Base-by-base conservation (phyloP, 495 filamentous ascomycete species). In the Podospora anserina region DNA sequence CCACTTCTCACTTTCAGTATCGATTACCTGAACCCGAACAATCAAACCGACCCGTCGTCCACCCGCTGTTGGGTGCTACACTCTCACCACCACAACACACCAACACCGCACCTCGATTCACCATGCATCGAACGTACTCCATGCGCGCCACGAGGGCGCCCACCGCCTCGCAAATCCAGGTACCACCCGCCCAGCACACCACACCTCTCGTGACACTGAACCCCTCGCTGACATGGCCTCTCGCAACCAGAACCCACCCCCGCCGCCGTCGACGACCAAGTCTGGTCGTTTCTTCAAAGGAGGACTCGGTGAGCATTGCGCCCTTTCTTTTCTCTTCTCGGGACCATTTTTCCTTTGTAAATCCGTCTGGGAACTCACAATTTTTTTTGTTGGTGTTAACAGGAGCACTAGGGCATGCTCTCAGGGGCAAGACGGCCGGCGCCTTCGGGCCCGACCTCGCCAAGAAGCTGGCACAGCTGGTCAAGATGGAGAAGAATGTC, bases 401-500 rank as follows among this genome's bases (percentile, higher is more conserved):
- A 68, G 63, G 64, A 34, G 56, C 66, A 32, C 30, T 77, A 97
- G 95, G 94, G 76, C 95, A 98, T 91, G 92, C 90, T 64, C 90
- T 98, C 78, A 92, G 95, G 75, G 91, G 91, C 79, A 91, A 91
- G 65, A 85, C 93, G 63, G 94, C 94, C 66, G 95, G 95, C 67
- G 92, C 93, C 75, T 98, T 96, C 79, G 96, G 95, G 67, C 96
- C 95, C 66, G 95, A 99, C 66, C 90, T 99, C 34, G 90, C 96
- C 65, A 94, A 95, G 85, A 99, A 99, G 88, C 88, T 99, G 66
- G 90, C 94, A 28, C 92, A 96, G 84, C 88, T 99, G 49, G 95
- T 99, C 68, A 98, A 99, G 85, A 98, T 99, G 96, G 95, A 99
- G 83, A 99, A 99, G 90, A 98, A 99, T 76, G 90, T 96, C 61